Evolutionary conservation across 495 filamentous ascomycete species (phyloP), one percentile per base, ranked within the genome.

Genomic region (Penicillium longicatenatum): DNA sequence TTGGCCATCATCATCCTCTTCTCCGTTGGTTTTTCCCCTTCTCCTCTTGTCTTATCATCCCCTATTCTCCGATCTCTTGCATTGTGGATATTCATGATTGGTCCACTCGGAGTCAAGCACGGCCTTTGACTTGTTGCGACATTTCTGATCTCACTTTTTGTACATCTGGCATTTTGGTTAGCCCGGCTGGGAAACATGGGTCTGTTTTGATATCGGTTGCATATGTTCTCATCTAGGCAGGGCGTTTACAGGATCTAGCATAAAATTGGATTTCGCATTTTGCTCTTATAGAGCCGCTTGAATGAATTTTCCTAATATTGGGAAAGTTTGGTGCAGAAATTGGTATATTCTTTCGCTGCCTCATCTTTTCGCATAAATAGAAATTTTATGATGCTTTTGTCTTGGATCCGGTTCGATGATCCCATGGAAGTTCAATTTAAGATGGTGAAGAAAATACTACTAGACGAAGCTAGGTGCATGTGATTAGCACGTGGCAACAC

Each of bases 81-180:
- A 22, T 16, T 21, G 30, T 55, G 37, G 30, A 50, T 55, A 29
- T 60, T 54, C n/a, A n/a, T n/a, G n/a, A 39, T 35, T 35, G 39
- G 31, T 37, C 33, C 8, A 43, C 29, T 31, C 14, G 45, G 8
- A 33, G 49, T 29, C 21, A 46, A 57, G 45, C 24, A 30, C 11
- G 49, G 42, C 42, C 20, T 31, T 45, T 26, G 44, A 46, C 31
- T 37, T 42, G 20, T 39, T 55, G 57, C 35, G 41, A 44, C 37
- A 52, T 52, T 48, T 19, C 14, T 14, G 11, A 4, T 10, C 55
- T 33, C 16, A 53, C 26, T 45, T 59, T 44, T 43, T 47, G 59
- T 56, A 53, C 48, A 44, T 61, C 16, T 55, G 19, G 58, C 53
- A 61, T 61, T 57, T 55, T 44, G 10, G 29, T 31, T 51, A 37